Conservation (phyloP, 495 filamentous ascomycete genomes). For the Penicillium flavigenum region DNA sequence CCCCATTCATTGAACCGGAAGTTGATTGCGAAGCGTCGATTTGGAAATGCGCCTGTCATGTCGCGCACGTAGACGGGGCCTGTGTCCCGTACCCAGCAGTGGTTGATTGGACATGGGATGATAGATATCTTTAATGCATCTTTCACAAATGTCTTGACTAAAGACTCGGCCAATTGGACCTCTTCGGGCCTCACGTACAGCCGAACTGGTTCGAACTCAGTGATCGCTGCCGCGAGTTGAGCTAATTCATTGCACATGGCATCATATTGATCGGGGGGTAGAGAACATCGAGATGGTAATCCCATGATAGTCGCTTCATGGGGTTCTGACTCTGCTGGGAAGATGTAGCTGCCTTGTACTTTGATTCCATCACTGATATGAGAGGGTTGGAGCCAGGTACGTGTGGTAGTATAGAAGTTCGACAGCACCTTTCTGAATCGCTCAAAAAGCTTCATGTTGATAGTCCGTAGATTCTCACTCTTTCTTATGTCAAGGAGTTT, state of each 20-base stretch:
- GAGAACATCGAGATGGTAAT: constrained; percentile 23
- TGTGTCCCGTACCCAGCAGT: constrained; percentile 33
- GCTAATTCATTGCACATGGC: constrained; percentile 22
- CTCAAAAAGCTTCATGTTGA: constrained; percentile 10
- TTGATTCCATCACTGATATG: background rate
- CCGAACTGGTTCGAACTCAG: constrained; percentile 29
- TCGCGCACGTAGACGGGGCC: constrained; percentile 30
- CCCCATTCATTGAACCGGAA: constrained; percentile 35
- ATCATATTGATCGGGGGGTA: constrained; percentile 19
- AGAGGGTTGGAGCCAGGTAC: background rate
- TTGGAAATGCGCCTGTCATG: constrained; percentile 15
- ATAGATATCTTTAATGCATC: constrained; percentile 16
- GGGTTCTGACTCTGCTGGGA: constrained; percentile 23
- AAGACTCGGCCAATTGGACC: constrained; percentile 13
- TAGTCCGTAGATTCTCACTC: background rate
- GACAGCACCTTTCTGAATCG: background rate
- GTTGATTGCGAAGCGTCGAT: constrained; percentile 24
- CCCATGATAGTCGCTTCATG: constrained; percentile 27
- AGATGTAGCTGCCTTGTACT: constrained; percentile 18
- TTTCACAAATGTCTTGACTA: constrained; percentile 13
- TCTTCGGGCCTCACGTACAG: constrained; percentile 29
- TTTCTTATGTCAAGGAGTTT: background rate
- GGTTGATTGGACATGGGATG: constrained; percentile 27
- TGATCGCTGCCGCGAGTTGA: constrained; percentile 20
- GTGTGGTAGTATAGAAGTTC: background rate